Conservation (phyloP, 2,329 filamentous ascomycete species). For the Paradendryphiella salina region DNA sequence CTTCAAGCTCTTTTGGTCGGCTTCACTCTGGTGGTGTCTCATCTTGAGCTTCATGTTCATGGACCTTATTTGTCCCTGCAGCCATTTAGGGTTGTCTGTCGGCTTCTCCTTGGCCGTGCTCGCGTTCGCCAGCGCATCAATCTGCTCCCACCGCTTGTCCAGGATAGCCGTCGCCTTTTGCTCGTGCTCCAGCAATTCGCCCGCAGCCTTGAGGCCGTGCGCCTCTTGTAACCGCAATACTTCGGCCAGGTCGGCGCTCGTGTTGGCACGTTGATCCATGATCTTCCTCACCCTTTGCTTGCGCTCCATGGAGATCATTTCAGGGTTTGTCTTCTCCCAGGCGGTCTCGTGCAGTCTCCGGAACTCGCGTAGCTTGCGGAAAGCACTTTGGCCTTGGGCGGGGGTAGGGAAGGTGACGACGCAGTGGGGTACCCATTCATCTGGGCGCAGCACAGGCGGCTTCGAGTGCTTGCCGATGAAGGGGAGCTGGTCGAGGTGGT, state of each 20-base stretch:
- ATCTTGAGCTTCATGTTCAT: constrained; percentile 29
- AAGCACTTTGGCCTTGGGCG: constrained; percentile 57
- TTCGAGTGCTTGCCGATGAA: constrained; percentile 67
- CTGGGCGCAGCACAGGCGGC: constrained; percentile 61
- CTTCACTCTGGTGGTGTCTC: constrained; percentile 34
- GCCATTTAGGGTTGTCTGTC: constrained; percentile 29
- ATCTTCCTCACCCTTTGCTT: constrained; percentile 58
- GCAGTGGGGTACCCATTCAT: constrained; percentile 65
- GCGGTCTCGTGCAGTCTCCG: constrained; percentile 61
- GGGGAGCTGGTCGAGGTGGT: constrained; percentile 60
- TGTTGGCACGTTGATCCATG: constrained; percentile 68
- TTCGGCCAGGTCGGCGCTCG: constrained; percentile 62
- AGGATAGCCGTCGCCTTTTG: constrained; percentile 18
- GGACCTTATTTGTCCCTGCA: constrained; percentile 32
- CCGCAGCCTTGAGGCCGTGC: constrained; percentile 30
- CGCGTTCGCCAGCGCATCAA: constrained; percentile 27
- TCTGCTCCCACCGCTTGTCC: constrained; percentile 32
- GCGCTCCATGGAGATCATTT: constrained; percentile 50
- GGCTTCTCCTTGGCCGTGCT: constrained; percentile 18
- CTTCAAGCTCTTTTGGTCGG: constrained; percentile 30
- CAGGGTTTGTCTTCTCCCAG: constrained; percentile 50
- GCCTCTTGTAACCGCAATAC: constrained; percentile 57
- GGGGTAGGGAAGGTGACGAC: constrained; percentile 59
- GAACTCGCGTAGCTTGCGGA: constrained; percentile 39
- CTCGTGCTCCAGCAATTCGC: constrained; percentile 22